Conservation (phyloP, 768 basidiomycete species). For the Hydnomerulius pinastri region DNA sequence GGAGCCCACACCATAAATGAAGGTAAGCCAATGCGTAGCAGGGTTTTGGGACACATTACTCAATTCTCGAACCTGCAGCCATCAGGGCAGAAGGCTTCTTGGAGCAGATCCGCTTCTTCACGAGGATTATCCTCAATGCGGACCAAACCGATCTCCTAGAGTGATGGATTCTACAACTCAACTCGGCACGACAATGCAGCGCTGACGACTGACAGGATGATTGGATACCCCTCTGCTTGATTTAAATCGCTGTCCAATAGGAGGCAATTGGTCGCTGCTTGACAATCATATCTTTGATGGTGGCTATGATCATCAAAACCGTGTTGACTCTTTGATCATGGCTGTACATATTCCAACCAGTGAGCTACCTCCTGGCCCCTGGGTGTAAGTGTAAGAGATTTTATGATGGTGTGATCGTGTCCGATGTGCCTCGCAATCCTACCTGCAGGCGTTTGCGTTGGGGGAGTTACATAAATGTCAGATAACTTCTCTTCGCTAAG, state of each 20-base stretch:
- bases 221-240: too few species aligned
- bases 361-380: background rate
- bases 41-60: conserved; percentile 8
- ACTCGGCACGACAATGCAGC: background rate
- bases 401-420: conserved; percentile 11
- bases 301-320: background rate
- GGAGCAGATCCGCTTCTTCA: conserved; percentile 33
- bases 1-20: conserved; percentile 33
- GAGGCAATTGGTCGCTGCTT: too few species aligned
- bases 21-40: conserved; percentile 14
- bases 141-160: conserved; percentile 28
- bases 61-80: conserved; percentile 15
- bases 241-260: too few species aligned
- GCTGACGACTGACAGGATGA: background rate
- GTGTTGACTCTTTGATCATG: too few species aligned
- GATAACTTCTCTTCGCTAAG: conserved; percentile 4
- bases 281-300: background rate
- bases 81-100: conserved; percentile 32
- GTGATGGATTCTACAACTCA: conserved; percentile 2
- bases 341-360: background rate
- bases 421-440: conserved; percentile 30
- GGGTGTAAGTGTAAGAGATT: background rate
- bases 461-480: conserved; percentile 10
- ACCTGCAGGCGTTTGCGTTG: conserved; percentile 2
- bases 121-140: conserved; percentile 34